A percentile compares a stretch with the other conserved stretches of the same genome.
Conservation (phyloP, 176 grass and related monocot genomes). For the Aegilops bicornis region DNA sequence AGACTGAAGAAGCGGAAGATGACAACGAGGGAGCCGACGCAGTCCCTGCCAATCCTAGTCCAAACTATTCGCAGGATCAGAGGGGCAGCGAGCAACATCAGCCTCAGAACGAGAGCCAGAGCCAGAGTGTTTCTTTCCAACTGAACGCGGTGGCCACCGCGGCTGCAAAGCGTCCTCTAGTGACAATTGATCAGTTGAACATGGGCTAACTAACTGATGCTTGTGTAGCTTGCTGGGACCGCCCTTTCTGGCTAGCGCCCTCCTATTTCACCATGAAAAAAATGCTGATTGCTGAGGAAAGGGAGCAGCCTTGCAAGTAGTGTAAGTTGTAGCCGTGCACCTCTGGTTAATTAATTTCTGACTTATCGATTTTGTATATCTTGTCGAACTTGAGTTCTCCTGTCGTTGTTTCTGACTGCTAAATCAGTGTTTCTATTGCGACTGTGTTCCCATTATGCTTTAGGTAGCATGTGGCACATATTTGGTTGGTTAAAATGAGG, state of each 20-base stretch:
- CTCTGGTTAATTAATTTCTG: neutral
- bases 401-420: neutral
- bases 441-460: neutral
- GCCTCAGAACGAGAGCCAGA: slow-evolving; percentile 35
- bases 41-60: slow-evolving; percentile 30
- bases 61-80: slow-evolving; percentile 46
- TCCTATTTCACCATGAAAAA: slow-evolving; percentile 15
- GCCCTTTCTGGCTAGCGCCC: neutral
- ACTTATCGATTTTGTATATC: neutral
- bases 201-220: slow-evolving; percentile 16
- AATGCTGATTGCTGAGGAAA: slow-evolving; percentile 11
- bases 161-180: slow-evolving; percentile 51
- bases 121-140: slow-evolving; percentile 92
- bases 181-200: slow-evolving; percentile 37
- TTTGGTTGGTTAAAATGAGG: neutral
- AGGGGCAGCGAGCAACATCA: slow-evolving; percentile 38
- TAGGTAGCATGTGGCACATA: neutral
- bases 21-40: slow-evolving; percentile 38
- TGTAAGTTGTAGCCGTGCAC: neutral
- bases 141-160: slow-evolving; percentile 56
- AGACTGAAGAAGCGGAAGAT: slow-evolving; percentile 70
- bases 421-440: neutral
- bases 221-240: neutral
- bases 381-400: neutral
- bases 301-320: neutral